Evolutionary conservation across 1,139 yeast species (phyloP).

Genomic region (Arxiozyma slooffiae): DNA sequence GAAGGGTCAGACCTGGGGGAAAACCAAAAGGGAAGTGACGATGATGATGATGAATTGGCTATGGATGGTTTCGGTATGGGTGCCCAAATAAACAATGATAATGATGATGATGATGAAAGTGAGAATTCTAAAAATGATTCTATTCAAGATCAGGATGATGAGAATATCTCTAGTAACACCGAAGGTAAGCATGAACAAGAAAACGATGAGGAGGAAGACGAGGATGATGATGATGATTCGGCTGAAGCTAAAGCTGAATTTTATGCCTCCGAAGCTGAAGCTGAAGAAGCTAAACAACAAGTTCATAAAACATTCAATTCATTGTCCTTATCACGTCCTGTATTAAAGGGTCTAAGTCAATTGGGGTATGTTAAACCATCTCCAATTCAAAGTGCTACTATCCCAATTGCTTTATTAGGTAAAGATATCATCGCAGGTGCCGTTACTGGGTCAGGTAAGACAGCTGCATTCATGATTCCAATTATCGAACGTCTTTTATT

Average conservation of each 20-base stretch:
- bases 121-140: constrained; percentile 85
- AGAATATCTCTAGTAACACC: constrained; percentile 51
- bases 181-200: constrained; percentile 39
- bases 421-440: constrained; percentile 99
- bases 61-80: constrained; percentile 74
- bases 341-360: constrained; percentile 68
- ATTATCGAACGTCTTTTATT: constrained; percentile 83
- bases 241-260: constrained; percentile 65
- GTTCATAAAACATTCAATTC: constrained; percentile 61
- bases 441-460: constrained; percentile 97
- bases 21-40: constrained; percentile 25
- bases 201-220: constrained; percentile 27
- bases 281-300: constrained; percentile 36
- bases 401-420: constrained; percentile 87
- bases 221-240: constrained; percentile 39
- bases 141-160: constrained; percentile 85
- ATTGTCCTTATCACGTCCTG: constrained; percentile 79
- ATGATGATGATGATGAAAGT: constrained; percentile 37
- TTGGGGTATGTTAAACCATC: constrained; percentile 81
- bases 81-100: constrained; percentile 35
- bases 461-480: constrained; percentile 96
- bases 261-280: constrained; percentile 49
- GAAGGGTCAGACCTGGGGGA: constrained; percentile 30
- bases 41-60: constrained; percentile 48
- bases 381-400: constrained; percentile 87